Conservation (phyloP, 306 rosid genomes). For the Cicer chorassanicum region DNA sequence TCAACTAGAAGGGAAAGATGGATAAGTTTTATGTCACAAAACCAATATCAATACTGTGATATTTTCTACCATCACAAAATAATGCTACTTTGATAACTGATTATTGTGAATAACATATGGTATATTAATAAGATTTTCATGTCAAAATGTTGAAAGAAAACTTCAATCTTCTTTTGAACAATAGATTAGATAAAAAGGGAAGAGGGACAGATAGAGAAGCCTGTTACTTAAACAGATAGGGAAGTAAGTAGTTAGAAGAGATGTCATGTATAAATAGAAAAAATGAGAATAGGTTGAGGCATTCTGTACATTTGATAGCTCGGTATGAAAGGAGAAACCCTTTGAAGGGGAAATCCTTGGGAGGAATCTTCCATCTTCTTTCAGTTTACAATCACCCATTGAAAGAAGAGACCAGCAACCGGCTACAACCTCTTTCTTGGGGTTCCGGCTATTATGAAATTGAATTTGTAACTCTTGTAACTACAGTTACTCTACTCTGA, state of each 20-base stretch:
- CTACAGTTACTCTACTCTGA: not conserved
- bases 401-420: not conserved
- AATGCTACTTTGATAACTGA: slow-evolving; percentile 20
- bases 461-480: not conserved
- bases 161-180: not conserved
- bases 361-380: not conserved
- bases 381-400: not conserved
- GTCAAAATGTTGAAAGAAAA: slow-evolving; percentile 13
- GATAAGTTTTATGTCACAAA: slow-evolving; percentile 19
- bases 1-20: not conserved
- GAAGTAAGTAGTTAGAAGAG: not conserved
- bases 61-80: slow-evolving; percentile 23
- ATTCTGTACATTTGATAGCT: not conserved
- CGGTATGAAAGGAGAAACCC: not conserved
- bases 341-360: not conserved
- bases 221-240: not conserved
- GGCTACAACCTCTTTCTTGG: not conserved
- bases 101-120: slow-evolving; percentile 1
- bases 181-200: not conserved
- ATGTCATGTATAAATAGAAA: not conserved
- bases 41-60: not conserved
- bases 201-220: not conserved
- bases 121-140: not conserved
- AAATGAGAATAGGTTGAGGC: not conserved
- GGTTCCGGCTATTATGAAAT: not conserved